Conservation (phyloP, 1,284 basidiomycete species). For the Kwoniella shivajii region DNA sequence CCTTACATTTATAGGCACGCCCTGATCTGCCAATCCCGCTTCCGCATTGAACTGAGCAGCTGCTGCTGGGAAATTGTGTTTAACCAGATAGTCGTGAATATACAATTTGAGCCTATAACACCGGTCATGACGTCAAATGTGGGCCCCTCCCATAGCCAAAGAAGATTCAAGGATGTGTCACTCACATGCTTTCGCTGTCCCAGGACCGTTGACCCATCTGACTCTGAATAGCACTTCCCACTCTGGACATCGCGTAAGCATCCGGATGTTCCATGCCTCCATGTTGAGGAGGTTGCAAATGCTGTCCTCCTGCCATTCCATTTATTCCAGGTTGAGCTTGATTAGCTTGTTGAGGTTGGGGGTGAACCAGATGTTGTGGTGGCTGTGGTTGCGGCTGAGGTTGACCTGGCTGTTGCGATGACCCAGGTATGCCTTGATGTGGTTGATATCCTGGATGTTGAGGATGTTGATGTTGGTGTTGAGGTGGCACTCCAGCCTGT, state of each 20-base stretch:
- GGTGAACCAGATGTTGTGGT: slow-evolving; percentile 19
- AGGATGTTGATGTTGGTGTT: slow-evolving; percentile 12
- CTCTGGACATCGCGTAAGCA: slow-evolving; percentile 39
- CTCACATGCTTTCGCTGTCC: slow-evolving; percentile 47
- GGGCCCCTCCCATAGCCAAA: neutral
- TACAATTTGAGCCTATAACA: slow-evolving; percentile 46
- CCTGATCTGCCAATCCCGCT: slow-evolving; percentile 45
- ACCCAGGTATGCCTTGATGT: slow-evolving; percentile 20
- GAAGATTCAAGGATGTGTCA: slow-evolving; percentile 1
- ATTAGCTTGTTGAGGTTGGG: slow-evolving; percentile 27
- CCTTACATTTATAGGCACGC: slow-evolving; percentile 50
- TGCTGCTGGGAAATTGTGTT: slow-evolving; percentile 41
- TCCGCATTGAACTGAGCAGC: slow-evolving; percentile 48
- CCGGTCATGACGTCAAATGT: neutral
- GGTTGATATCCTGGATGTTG: slow-evolving; percentile 28
- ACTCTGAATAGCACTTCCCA: slow-evolving; percentile 31
- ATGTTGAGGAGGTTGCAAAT: slow-evolving; percentile 17
- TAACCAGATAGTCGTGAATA: slow-evolving; percentile 51
- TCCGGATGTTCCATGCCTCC: slow-evolving; percentile 19
- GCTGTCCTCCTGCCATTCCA: slow-evolving; percentile 21
- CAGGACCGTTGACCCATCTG: slow-evolving; percentile 30
- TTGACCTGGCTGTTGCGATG: slow-evolving; percentile 20
- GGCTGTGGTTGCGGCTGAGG: slow-evolving; percentile 17
- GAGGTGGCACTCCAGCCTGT: slow-evolving; percentile 12
- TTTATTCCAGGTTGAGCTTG: slow-evolving; percentile 30